Evolutionary conservation across 1,284 basidiomycete species (phyloP), one percentile per base, ranked within the genome.

Genomic region (Amylostereum chailletii): DNA sequence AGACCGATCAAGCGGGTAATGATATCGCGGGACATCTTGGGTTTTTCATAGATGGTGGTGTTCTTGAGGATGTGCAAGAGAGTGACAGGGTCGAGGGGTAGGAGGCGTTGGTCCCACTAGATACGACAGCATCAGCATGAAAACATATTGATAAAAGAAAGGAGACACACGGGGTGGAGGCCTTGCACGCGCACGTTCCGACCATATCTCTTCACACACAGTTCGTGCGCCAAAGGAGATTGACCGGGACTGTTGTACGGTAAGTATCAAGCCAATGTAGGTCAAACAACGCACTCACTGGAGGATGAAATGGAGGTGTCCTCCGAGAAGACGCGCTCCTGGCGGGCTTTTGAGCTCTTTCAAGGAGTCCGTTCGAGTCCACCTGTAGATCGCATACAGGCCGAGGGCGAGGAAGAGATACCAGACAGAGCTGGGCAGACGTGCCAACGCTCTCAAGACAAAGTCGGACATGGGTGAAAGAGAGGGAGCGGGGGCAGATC

Each of bases 1-100:
- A 77, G 76, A 0, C 88, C 87, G 55, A 90, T 86, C 51, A 90
- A 73, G 52, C 71, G 70, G n/a, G 79, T 76, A 38, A 90, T 88
- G 46, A 89, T 62, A 37, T 72, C 69, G 37, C 86, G 78, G 2
- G 87, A 86, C 56, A 83, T 81, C 81, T 79, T 85, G 10, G 88
- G 87, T 57, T 90, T 90, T 63, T 89, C 81, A 60, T 90, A 90
- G 31, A 80, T 70, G 11, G 71, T 71, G 0, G 77, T 72, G 52
- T 86, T 72, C 61, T 86, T 88, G 49, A 89, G 67, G 11, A 90
- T 70, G 59, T 90, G 77, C 7, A 72, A 63, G 34, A 90, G 61
- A 0, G 87, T 81, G n/a, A 76, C 61, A 4, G 86, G 85, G 60
- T 90, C 88, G 33, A 89, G 69, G 0, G 87, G 85, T 33, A 90